A percentile compares a stretch with the other conserved stretches of the same genome.
Evolutionary conservation across 2,329 filamentous ascomycete genomes (phyloP).

Genomic region (Neurospora crassa): DNA sequence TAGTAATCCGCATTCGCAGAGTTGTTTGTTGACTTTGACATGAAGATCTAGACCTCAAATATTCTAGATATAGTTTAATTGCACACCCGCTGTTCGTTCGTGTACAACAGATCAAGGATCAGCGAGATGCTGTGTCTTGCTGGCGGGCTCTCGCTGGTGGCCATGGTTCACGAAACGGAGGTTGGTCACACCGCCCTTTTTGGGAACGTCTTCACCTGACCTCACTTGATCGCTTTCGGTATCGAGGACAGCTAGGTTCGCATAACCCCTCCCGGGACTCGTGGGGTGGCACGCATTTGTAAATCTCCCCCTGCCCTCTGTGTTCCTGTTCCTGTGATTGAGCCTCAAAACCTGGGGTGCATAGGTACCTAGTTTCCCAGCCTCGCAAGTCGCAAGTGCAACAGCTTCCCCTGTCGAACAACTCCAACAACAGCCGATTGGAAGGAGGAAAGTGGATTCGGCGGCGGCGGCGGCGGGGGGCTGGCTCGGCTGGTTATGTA

Average conservation of each 20-base stretch:
- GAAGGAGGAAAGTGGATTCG: neutral
- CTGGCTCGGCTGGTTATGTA: neutral
- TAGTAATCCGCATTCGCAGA: neutral
- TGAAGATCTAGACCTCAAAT: neutral
- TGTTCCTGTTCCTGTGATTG: neutral
- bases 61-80: neutral
- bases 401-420: neutral
- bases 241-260: neutral
- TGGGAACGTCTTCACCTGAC: neutral
- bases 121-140: neutral
- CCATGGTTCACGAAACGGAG: neutral
- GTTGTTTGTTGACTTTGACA: neutral
- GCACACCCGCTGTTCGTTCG: neutral
- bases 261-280: neutral
- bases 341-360: neutral
- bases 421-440: neutral
- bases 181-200: conserved; percentile 1
- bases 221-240: neutral
- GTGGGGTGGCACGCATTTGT: neutral
- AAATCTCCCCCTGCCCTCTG: neutral
- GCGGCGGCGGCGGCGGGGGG: neutral
- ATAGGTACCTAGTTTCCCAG: neutral
- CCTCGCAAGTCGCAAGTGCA: neutral
- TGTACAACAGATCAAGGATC: neutral
- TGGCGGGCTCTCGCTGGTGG: neutral